These are phyloP conservation scores for Diplogelasinospora grovesii DNA, from an alignment of 495 filamentous ascomycete species.

Conservation along the genomic window DNA sequence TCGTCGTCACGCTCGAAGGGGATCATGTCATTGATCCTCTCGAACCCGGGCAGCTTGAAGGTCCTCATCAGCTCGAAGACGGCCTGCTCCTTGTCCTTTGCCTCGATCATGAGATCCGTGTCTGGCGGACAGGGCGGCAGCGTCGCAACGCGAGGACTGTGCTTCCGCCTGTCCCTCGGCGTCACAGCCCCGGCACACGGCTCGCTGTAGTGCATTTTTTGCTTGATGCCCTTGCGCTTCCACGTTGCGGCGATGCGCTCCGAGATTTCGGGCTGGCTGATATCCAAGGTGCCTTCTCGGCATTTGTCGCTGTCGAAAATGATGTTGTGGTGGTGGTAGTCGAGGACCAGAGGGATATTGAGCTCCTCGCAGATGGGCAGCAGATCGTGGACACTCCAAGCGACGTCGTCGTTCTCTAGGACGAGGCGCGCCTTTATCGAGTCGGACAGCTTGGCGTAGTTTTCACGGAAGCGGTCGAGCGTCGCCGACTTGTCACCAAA, in stretches of 20 bases:
- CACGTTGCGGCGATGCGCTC: conserved; percentile 74
- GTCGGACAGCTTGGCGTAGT: conserved; percentile 55
- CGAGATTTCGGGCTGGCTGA: conserved; percentile 54
- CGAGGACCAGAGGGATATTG: conserved; percentile 86
- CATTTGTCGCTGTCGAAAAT: conserved; percentile 65
- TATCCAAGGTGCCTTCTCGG: conserved; percentile 81
- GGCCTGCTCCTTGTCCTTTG: conserved; percentile 96
- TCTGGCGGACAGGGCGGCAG: conserved; percentile 73
- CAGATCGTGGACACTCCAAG: conserved; percentile 84
- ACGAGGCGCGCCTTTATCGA: conserved; percentile 76
- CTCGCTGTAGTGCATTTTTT: conserved; percentile 96
- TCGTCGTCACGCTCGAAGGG: conserved; percentile 75
- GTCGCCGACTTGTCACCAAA: conserved; percentile 86
- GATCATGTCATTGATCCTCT: conserved; percentile 68
- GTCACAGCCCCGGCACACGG: conserved; percentile 70
- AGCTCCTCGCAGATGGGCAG: conserved; percentile 88
- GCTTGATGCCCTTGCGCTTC: conserved; percentile 77
- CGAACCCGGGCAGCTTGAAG: conserved; percentile 72
- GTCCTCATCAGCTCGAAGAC: conserved; percentile 90
- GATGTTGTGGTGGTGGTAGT: conserved; percentile 96
- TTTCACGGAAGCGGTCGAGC: conserved; percentile 71
- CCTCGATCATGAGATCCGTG: conserved; percentile 98
- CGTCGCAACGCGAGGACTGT: conserved; percentile 67
- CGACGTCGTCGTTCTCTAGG: conserved; percentile 90
- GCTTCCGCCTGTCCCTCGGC: conserved; percentile 68